phyloP scores from a whole-genome alignment of 2,329 filamentous ascomycete genomes.

The Verticillium albo-atrum region DNA sequence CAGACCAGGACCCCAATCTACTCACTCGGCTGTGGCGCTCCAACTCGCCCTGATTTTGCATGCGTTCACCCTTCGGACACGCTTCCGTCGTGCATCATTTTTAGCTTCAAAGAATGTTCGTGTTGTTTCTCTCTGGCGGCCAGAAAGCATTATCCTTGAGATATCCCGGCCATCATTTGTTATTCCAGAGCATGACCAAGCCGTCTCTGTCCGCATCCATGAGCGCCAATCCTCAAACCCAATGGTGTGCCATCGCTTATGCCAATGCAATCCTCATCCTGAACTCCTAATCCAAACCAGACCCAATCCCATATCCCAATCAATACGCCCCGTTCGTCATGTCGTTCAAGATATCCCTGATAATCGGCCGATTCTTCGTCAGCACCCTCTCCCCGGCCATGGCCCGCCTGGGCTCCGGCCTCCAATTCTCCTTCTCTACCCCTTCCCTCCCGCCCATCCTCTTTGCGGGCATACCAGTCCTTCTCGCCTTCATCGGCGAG shows the following conservation, averaged over 20 bases:
- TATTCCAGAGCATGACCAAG: not conserved
- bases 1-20: too few relatives aligned
- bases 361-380: slow-evolving; percentile 61
- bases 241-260: not conserved
- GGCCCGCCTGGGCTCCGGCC: slow-evolving; percentile 47
- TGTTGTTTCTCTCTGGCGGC: not conserved
- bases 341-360: slow-evolving; percentile 77
- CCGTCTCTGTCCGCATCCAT: not conserved
- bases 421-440: slow-evolving; percentile 37
- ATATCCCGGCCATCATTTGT: not conserved
- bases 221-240: not conserved
- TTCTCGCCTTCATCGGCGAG: slow-evolving; percentile 5
- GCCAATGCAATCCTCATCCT: not conserved
- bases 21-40: too few relatives aligned
- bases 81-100: too few relatives aligned
- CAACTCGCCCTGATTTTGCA: too few relatives aligned
- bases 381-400: slow-evolving; percentile 59
- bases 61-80: too few relatives aligned
- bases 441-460: slow-evolving; percentile 14
- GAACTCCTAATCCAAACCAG: not conserved
- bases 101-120: too few relatives aligned
- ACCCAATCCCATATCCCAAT: not conserved
- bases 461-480: slow-evolving; percentile 3
- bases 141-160: not conserved
- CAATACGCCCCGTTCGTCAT: slow-evolving; percentile 42